Conservation (phyloP, 306 rosid species). For the Dalbergia cultrata region DNA sequence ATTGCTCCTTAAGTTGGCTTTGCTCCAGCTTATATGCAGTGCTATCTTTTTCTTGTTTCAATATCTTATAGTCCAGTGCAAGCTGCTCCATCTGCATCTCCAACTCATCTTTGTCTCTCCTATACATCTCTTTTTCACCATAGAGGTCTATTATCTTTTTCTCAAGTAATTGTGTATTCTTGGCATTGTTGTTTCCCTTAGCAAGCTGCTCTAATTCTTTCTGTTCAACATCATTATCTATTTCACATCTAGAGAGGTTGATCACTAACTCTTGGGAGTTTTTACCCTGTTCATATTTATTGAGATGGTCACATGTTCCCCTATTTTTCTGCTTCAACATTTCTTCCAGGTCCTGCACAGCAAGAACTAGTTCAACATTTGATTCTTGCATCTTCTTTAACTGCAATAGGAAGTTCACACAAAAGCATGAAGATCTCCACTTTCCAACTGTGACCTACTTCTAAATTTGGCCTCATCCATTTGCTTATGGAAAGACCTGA, state of each 20-base stretch:
- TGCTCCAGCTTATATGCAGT: constrained; percentile 82
- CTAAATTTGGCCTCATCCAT: constrained; percentile 63
- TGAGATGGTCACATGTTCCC: constrained; percentile 48
- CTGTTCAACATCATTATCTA: constrained; percentile 79
- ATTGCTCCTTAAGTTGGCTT: constrained; percentile 87
- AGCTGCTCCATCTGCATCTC: constrained; percentile 99
- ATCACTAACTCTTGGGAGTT: constrained; percentile 52
- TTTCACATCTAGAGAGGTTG: constrained; percentile 53
- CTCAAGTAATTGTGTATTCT: constrained; percentile 71
- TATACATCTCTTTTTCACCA: constrained; percentile 83
- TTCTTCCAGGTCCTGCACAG: constrained; percentile 85
- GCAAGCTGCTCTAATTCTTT: constrained; percentile 80
- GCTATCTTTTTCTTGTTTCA: constrained; percentile 95
- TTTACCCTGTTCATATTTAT: constrained; percentile 38
- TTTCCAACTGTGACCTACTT: constrained; percentile 67
- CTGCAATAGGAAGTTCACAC: constrained; percentile 76
- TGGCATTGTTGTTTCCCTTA: constrained; percentile 60
- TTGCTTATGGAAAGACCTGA: constrained; percentile 67
- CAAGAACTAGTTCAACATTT: constrained; percentile 82
- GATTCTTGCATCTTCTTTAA: constrained; percentile 91
- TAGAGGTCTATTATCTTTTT: constrained; percentile 75
- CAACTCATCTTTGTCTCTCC: constrained; percentile 91
- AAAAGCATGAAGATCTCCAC: constrained; percentile 65
- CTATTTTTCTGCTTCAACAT: constrained; percentile 75
- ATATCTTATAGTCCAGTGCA: constrained; percentile 94